A percentile compares a stretch with the other conserved stretches of the same genome.
Conservation (phyloP, 192 early-diverging fungal species). For the Coemansia sp. region DNA sequence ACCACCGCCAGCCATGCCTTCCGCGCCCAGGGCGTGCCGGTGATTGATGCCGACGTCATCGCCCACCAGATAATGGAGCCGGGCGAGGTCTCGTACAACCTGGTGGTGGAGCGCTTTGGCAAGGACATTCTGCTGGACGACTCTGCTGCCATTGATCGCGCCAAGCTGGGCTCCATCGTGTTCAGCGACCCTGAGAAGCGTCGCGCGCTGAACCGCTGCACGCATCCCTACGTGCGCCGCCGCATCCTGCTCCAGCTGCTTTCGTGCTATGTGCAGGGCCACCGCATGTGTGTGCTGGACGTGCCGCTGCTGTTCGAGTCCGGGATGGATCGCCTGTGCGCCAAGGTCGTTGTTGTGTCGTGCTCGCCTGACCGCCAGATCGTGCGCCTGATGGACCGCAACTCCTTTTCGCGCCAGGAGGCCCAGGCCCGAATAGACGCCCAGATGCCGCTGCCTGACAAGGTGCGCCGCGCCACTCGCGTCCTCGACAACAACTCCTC, state of each 20-base stretch:
- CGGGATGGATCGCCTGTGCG: constrained; percentile 68
- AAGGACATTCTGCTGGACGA: constrained; percentile 53
- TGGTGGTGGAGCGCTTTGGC: constrained; percentile 77
- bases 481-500: constrained; percentile 83
- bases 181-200: constrained; percentile 73
- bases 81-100: constrained; percentile 63
- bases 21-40: constrained; percentile 54
- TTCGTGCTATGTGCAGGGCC: constrained; percentile 63
- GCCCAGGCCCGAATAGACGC: constrained; percentile 71
- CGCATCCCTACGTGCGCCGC: constrained; percentile 83
- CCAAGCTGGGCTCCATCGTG: constrained; percentile 72
- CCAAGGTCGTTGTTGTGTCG: constrained; percentile 66
- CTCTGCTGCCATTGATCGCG: constrained; percentile 61
- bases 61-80: constrained; percentile 83
- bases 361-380: constrained; percentile 74
- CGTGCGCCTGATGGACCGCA: constrained; percentile 66
- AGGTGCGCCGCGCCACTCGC: constrained; percentile 68
- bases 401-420: constrained; percentile 54
- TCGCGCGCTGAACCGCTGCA: constrained; percentile 70
- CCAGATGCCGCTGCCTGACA: constrained; percentile 80
- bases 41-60: constrained; percentile 90
- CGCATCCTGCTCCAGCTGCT: constrained; percentile 72
- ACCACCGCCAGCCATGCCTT: constrained; percentile 76
- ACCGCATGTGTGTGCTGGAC: constrained; percentile 75
- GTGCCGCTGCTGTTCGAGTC: constrained; percentile 91